Percentiles rank a stretch among this genome's conserved stretches.
phyloP scores from a whole-genome alignment of 2,329 filamentous ascomycete species.

The Colletotrichum sublineola region DNA sequence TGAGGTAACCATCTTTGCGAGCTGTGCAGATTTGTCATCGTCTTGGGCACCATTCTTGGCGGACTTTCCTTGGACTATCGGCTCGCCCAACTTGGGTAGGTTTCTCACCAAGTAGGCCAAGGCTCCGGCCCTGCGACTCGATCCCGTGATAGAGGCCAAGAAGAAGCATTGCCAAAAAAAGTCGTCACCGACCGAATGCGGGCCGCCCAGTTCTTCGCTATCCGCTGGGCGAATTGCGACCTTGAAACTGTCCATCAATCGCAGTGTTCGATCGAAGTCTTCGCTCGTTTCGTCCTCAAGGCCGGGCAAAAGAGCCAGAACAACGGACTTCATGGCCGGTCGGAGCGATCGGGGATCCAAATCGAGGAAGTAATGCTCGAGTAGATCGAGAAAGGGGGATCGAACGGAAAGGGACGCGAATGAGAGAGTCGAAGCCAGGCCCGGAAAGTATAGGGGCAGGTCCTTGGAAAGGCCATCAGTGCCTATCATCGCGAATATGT shows the following conservation, averaged over 20 bases:
- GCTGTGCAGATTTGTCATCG: conserved; percentile 64
- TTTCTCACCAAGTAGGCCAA: conserved; percentile 86
- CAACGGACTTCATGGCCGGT: conserved; percentile 89
- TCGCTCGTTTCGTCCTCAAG: conserved; percentile 97
- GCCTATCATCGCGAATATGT: conserved; percentile 89
- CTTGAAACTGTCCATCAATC: conserved; percentile 83
- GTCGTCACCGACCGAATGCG: conserved; percentile 76
- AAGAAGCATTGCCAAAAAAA: conserved; percentile 99
- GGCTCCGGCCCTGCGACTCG: conserved; percentile 85
- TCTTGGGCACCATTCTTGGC: conserved; percentile 49
- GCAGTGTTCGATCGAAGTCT: conserved; percentile 91
- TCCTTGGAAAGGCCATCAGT: conserved; percentile 84
- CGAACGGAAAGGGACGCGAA: conserved; percentile 95
- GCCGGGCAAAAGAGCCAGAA: conserved; percentile 89
- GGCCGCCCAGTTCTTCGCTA: conserved; percentile 64
- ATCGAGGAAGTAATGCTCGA: conserved; percentile 83
- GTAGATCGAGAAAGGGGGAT: conserved; percentile 84
- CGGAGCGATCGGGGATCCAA: conserved; percentile 79
- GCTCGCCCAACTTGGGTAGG: conserved; percentile 77
- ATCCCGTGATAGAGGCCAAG: conserved; percentile 89
- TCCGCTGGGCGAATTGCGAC: conserved; percentile 69
- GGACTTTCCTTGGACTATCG: conserved; percentile 49
- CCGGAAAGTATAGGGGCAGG: conserved; percentile 89
- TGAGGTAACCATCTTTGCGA: conserved; percentile 78
- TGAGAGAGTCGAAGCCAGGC: conserved; percentile 87